Percentiles rank a stretch among this genome's conserved stretches.
Evolutionary conservation across 495 filamentous ascomycete genomes (phyloP).

Genomic region (Acidiella bohemica): DNA sequence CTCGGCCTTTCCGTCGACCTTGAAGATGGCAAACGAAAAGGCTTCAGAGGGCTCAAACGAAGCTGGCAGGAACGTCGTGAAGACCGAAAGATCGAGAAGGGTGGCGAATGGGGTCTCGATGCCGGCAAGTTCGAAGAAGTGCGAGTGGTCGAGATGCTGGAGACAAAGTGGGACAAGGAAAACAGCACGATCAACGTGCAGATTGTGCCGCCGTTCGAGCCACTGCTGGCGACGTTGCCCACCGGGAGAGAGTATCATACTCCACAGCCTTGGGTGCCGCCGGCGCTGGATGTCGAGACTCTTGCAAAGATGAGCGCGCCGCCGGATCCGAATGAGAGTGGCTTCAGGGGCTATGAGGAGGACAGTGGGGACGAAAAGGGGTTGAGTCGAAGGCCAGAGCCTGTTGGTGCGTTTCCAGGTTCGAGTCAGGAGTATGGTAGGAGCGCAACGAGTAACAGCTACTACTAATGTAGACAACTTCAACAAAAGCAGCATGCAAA

Average conservation of each 20-base stretch:
- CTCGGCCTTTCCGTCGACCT: conserved; percentile 42
- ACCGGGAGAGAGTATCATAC: conserved; percentile 77
- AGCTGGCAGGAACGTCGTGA: conserved; percentile 55
- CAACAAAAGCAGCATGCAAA: too few species aligned
- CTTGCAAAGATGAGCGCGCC: conserved; percentile 29
- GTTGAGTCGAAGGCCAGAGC: conserved; percentile 1
- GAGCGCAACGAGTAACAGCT: conserved; percentile 17
- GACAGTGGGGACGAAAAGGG: conserved; percentile 28
- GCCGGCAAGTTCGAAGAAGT: conserved; percentile 73
- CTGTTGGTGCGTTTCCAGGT: conserved; percentile 32
- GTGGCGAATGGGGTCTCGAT: conserved; percentile 63
- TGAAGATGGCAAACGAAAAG: conserved; percentile 36
- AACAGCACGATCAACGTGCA: conserved; percentile 89
- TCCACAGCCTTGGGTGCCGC: conserved; percentile 21
- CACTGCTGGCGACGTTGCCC: conserved; percentile 62
- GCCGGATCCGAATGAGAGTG: conserved; percentile 24
- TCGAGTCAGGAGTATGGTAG: conserved; percentile 25
- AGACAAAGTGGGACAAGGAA: conserved; percentile 78
- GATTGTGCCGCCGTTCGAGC: conserved; percentile 51
- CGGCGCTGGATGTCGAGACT: conserved; percentile 24
- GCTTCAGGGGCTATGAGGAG: conserved; percentile 24
- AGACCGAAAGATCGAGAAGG: conserved; percentile 55
- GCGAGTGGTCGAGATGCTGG: conserved; percentile 73
- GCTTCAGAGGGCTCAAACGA: conserved; percentile 54
- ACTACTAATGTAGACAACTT: conserved; percentile 14